These are phyloP conservation scores for Cupressus sempervirens DNA, from an alignment of 75 land plant genomes.

Conservation along the genomic window DNA sequence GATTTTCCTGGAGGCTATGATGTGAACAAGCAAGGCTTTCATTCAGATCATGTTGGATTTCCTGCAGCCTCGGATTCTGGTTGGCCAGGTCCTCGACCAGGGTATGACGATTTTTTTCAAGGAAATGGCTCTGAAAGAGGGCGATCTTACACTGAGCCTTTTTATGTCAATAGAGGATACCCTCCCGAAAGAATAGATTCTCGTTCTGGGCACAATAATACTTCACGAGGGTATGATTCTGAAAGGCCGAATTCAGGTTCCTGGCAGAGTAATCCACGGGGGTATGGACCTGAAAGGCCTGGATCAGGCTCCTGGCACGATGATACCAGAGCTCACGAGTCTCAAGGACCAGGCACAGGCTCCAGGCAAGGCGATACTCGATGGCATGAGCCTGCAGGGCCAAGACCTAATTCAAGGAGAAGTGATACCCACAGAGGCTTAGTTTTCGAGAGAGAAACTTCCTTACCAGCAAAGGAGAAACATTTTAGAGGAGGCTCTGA, in stretches of 20 bases:
- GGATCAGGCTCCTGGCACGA: constrained; percentile 3
- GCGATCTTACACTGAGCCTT: neutral
- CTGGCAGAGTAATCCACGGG: neutral
- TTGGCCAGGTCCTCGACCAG: neutral
- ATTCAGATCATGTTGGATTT: neutral
- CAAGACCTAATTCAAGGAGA: constrained; percentile 3
- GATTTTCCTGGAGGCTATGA: constrained; percentile 6
- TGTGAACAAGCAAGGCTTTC: neutral
- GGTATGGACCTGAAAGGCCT: constrained; percentile 4
- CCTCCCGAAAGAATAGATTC: neutral
- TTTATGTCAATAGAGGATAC: neutral
- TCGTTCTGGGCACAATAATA: neutral
- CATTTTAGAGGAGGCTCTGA: neutral
- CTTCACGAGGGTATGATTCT: neutral
- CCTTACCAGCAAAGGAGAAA: neutral
- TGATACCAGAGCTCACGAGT: neutral
- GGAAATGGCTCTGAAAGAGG: constrained; percentile 1
- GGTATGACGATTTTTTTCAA: neutral
- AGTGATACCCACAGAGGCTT: constrained; percentile 9
- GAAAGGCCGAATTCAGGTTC: neutral
- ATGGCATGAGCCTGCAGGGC: constrained; percentile 7
- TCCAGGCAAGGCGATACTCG: neutral
- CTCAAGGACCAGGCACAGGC: constrained; percentile 5
- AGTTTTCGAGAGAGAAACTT: neutral
- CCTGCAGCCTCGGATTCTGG: neutral